Base-by-base conservation (phyloP, 192 early-diverging fungal genomes). In the Backusella mclennaniae region DNA sequence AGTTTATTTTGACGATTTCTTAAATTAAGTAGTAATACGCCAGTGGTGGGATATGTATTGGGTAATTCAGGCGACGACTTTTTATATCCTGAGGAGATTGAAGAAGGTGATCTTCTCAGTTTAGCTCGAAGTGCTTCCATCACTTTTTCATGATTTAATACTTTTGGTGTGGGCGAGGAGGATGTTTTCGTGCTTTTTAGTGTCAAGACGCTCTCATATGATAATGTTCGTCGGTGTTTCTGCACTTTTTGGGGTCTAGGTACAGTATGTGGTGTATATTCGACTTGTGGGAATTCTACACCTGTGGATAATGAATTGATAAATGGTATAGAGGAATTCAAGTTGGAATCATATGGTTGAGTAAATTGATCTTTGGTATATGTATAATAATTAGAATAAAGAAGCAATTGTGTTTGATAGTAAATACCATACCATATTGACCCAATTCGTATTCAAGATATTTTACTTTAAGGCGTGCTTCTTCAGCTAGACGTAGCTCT, bases 111-210 rank as follows among this genome's bases (percentile, higher is more conserved):
- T 53, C 31, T 33, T 14, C 46, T 44, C 14, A 73, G 44, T 19
- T 73, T 73, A n/a, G 71, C 71, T 6, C 71, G 71, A 53, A 73
- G 71, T 5, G 71, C 71, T 17, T 73, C 71, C 71, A 73, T 73
- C 12, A 73, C 71, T 9, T 49, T 73, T 33, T 73, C 35, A 12
- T 73, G 71, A 52, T 59, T 46, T 21, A 73, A 35, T 31, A 33
- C 26, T 23, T 44, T 49, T 5, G 71, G 17, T n/a, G 68, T 12
- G 1, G 68, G 4, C 2, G n/a, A 26, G 35, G 68, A 21, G 8
- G 68, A 26, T 35, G 68, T 29, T 63, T 63, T 29, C 29, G 21
- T 63, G 26, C 29, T 29, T 29, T 63, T 69, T 2, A 69, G 21
- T 14, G 68, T 38, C 35, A 69, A 23, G 35, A 69, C 38, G 39